Conservation (phyloP, 1,284 basidiomycete species). For the Meripilus lineatus region DNA sequence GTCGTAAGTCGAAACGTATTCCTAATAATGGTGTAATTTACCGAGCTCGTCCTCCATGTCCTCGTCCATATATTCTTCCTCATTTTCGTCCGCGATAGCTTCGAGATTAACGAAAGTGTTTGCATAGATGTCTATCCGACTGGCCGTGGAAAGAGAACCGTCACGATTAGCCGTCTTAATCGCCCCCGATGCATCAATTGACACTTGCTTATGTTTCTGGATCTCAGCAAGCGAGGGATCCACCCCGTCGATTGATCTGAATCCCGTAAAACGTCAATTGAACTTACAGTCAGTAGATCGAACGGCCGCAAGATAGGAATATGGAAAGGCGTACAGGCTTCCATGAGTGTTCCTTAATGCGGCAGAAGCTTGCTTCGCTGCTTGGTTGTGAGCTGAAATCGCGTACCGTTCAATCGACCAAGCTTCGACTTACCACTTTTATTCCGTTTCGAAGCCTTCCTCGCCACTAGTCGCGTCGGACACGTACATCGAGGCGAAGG, state of each 20-base stretch:
- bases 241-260: conserved; percentile 91
- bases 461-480: conserved; percentile 54
- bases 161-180: no score
- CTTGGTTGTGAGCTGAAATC: conserved; percentile 96
- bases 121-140: no score
- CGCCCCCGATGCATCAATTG: conserved; percentile 91
- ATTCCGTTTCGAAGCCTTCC: conserved; percentile 92
- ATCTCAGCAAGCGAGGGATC: conserved; percentile 90
- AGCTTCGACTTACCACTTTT: conserved; percentile 88
- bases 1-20: no score
- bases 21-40: no score
- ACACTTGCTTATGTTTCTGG: conserved; percentile 90
- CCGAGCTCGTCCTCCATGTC: no score
- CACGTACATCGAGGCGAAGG: neutral
- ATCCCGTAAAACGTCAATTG: no score
- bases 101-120: no score
- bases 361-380: conserved; percentile 95
- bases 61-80: no score
- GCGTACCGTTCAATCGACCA: conserved; percentile 82
- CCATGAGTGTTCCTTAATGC: conserved; percentile 94
- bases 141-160: no score
- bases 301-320: conserved; percentile 31
- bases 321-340: conserved; percentile 80
- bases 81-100: no score
- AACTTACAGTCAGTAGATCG: no score